A percentile compares a stretch with the other conserved stretches of the same genome.
phyloP scores from a whole-genome alignment of 208 protist genomes.

The Leishmania lainsoni region DNA sequence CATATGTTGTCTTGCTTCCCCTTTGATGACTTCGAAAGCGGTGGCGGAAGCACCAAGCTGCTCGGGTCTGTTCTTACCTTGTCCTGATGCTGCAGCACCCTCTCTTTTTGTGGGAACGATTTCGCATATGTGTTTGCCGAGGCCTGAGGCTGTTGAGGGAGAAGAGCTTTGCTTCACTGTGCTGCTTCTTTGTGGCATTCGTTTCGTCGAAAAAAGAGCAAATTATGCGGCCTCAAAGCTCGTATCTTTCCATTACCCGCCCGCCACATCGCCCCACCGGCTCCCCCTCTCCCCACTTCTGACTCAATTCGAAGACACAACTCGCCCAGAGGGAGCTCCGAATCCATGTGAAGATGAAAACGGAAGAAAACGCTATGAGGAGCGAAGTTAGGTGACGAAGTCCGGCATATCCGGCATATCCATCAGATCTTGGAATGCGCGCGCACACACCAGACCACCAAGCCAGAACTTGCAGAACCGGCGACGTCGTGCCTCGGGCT shows the following conservation, averaged over 20 bases:
- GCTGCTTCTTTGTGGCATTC: neutral
- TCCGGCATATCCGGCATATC: slow-evolving; percentile 89
- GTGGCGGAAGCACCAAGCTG: neutral
- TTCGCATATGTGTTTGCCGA: no score
- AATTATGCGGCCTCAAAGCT: neutral
- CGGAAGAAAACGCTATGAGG: neutral
- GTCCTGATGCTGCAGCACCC: neutral
- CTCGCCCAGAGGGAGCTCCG: neutral
- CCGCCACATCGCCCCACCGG: neutral
- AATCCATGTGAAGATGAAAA: neutral
- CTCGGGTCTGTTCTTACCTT: neutral
- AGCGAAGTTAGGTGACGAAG: slow-evolving; percentile 42
- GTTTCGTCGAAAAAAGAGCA: neutral
- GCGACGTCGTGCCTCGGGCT: slow-evolving; percentile 51
- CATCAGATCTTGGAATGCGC: slow-evolving; percentile 68
- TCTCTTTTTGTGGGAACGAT: neutral
- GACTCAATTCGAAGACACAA: neutral
- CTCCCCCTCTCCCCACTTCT: neutral
- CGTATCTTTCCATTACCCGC: neutral
- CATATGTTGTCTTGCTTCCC: neutral
- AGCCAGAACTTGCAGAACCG: slow-evolving; percentile 73
- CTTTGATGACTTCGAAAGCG: neutral
- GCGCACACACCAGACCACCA: slow-evolving; percentile 37
- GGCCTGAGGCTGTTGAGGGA: neutral
- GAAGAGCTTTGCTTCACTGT: neutral